Base-by-base conservation (phyloP, 2,329 filamentous ascomycete species). In the Xylaria sp. region DNA sequence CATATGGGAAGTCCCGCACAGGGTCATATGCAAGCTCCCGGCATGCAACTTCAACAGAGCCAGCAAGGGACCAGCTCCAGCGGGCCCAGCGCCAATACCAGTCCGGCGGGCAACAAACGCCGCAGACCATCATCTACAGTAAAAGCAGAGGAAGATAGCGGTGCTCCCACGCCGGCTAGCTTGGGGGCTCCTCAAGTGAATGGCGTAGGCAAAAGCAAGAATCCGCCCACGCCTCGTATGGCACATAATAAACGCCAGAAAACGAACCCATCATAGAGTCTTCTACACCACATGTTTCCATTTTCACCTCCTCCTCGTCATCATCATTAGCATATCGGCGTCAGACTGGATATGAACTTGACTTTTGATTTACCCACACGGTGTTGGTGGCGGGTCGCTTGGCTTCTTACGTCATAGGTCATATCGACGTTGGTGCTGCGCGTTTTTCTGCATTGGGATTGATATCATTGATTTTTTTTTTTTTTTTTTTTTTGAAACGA, bases 1-100 rank as follows among this genome's bases (percentile, higher is more conserved):
- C 86, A 87, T 59, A 76, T 84, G 45, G 83, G 85, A 57, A 89
- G 86, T 72, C 88, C 88, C 8, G 86, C 85, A 17, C 83, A 84
- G 14, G 86, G 84, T 15, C 80, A 84, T 55, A 87, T 89, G 82
- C 85, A 87, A 73, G 85, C 87, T 54, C 87, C 87, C 21, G 81
- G 81, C 65, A 90, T 90, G 87, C 85, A 87, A 73, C 78, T 87
- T 63, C 87, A 90, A 73, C 85, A 86, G 66, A 89, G 87, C 72
- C 87, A 89, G 73, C 88, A 90, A 72, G 88, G 87, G 40, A 88
- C 87, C 33, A 86, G 79, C 73, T 89, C 87, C 9, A 87, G 85
- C 72, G 87, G 86, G 1, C 86, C 87, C 6, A 89, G 87, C 71
- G 87, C 87, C 60, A 90, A 89, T 76, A 90, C 88, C 4, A 88